Conservation (phyloP, 1,284 basidiomycete species). For the Leccinum holopus region DNA sequence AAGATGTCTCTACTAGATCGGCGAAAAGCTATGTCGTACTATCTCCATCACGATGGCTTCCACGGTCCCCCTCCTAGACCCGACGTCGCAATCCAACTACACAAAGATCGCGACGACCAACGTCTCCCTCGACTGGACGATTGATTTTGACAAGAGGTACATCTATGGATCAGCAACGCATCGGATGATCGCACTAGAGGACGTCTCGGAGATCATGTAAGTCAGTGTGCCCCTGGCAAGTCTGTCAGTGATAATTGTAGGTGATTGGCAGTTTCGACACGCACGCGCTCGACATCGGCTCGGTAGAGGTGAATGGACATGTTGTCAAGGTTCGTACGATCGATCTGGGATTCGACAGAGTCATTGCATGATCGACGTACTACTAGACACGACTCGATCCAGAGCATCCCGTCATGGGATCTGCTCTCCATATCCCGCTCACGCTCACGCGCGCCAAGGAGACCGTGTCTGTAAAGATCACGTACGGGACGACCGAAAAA, state of each 20-base stretch:
- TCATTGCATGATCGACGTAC: neutral
- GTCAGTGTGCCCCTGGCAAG: conserved; percentile 14
- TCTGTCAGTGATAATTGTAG: neutral
- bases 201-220: conserved; percentile 68
- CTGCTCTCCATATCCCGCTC: conserved; percentile 59
- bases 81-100: conserved; percentile 83
- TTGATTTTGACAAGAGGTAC: conserved; percentile 73
- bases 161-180: conserved; percentile 78
- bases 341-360: neutral
- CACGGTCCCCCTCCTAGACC: conserved; percentile 31
- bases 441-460: conserved; percentile 44
- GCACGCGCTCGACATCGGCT: conserved; percentile 63
- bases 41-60: conserved; percentile 16
- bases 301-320: conserved; percentile 58
- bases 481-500: conserved; percentile 79
- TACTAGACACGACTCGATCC: conserved; percentile 50
- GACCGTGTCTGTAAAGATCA: conserved; percentile 57
- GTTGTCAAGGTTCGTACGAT: conserved; percentile 14
- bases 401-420: conserved; percentile 72
- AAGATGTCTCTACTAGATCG: neutral
- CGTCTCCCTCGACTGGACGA: conserved; percentile 77
- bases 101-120: conserved; percentile 64
- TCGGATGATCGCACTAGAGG: conserved; percentile 57
- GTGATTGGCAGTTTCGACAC: conserved; percentile 73
- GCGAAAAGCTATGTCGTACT: neutral